Base-by-base conservation (phyloP, 106 monocot genomes). In the Apostasia shenzhenica region DNA sequence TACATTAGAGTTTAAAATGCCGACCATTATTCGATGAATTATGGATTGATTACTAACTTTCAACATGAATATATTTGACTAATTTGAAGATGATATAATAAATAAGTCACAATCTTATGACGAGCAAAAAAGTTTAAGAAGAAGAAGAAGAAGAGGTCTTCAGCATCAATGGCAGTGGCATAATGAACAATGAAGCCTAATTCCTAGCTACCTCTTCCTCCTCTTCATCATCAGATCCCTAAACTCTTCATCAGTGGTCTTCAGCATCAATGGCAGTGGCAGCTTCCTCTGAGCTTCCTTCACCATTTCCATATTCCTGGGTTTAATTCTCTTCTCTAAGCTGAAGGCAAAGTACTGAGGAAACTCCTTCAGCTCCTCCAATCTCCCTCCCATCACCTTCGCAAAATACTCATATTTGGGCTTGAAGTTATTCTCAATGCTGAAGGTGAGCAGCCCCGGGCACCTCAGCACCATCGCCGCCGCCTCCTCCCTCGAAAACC, bases 291-390 rank as follows among this genome's bases (percentile, higher is more conserved):
- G 26, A 26, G 26, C 75, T 14, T 50, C 51, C 39, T 76, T 85
- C 52, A 61, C 75, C 73, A 82, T 67, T 77, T 57, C 63, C 45
- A n/a, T 46, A 64, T 85, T 77, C 70, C 94, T 72, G 7, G 88
- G 83, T 73, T 81, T 88, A 14, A 91, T 95, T 77, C 94, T 75
- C 81, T 91, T 88, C 77, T 91, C 91, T 63, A 91, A 73, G 58
- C 91, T 91, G 74, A 84, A 94, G 0, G 86, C 76, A 70, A 90
- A 94, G 74, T 80, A 94, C 84, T 95, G 94, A 0, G 91, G 94
- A 72, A 95, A 95, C 12, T 83, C 91, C 81, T 81, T 88, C 48
- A 95, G 54, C 48, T 95, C 94, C 73, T 75, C 78, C 67, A 80
- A 1, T 11, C 39, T 62, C 13, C 91, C 73, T 1, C 58, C 63